Conservation (phyloP, 805 yeast species). For the Spathaspora girioi region DNA sequence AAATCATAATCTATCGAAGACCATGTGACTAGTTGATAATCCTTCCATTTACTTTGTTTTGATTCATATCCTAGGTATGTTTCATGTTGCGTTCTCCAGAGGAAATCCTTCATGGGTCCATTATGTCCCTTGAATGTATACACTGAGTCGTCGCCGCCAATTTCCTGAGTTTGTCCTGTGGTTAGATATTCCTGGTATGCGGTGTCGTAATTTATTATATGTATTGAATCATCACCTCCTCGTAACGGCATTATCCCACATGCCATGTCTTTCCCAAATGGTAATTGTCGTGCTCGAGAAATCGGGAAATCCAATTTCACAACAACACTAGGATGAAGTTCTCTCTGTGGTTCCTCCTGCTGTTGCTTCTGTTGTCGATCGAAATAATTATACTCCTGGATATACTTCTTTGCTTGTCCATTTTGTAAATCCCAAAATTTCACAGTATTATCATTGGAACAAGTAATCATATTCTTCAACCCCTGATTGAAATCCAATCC, state of each 20-base stretch:
- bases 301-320: conserved; percentile 80
- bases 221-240: conserved; percentile 72
- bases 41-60: conserved; percentile 64
- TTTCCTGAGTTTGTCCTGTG: conserved; percentile 21
- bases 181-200: conserved; percentile 25
- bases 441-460: conserved; percentile 83
- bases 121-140: conserved; percentile 75
- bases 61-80: conserved; percentile 43
- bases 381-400: conserved; percentile 17
- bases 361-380: conserved; percentile 2
- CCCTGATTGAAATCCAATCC: conserved; percentile 80
- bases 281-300: conserved; percentile 82
- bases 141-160: conserved; percentile 39
- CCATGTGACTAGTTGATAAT: conserved; percentile 93
- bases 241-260: conserved; percentile 88
- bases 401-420: conserved; percentile 9
- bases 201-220: conserved; percentile 47
- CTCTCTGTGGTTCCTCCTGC: neutral
- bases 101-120: conserved; percentile 81
- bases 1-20: conserved; percentile 77
- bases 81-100: conserved; percentile 65
- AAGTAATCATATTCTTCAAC: conserved; percentile 61
- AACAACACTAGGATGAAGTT: conserved; percentile 47
- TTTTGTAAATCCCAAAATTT: conserved; percentile 70
- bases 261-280: conserved; percentile 72